Percentiles rank a stretch among this genome's conserved stretches.
Conservation (phyloP, 2,329 filamentous ascomycete genomes). For the Penicillium brasilianum region DNA sequence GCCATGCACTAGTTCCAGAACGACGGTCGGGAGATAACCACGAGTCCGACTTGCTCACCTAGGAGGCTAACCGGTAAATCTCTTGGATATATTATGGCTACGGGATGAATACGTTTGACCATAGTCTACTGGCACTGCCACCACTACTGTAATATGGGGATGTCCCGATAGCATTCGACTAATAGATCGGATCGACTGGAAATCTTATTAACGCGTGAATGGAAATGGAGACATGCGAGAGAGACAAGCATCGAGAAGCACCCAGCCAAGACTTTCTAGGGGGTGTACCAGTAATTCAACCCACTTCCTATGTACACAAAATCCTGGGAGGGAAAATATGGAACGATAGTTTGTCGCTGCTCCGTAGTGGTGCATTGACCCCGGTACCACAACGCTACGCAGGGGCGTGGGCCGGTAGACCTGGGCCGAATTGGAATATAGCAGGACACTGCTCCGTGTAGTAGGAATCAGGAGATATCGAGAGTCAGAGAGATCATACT, state of each 20-base stretch:
- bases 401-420: conserved; percentile 4
- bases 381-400: conserved; percentile 5
- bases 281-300: not conserved
- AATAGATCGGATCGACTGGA: not conserved
- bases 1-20: conserved; percentile 20
- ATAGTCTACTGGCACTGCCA: not conserved
- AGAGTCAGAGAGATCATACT: not conserved
- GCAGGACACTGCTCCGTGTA: not conserved
- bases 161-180: not conserved
- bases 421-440: not conserved
- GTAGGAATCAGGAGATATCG: not conserved
- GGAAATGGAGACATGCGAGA: not conserved
- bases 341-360: not conserved
- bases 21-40: not conserved
- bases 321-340: not conserved
- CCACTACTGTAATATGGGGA: not conserved
- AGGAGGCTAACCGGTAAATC: not conserved
- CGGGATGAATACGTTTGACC: no score
- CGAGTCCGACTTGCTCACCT: not conserved
- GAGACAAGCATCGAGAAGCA: conserved; percentile 1
- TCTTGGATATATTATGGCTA: no score
- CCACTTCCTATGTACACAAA: not conserved
- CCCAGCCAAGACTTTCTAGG: conserved; percentile 1
- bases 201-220: not conserved
- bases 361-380: not conserved